Base-by-base conservation (phyloP, 306 rosid species). In the Trifolium repens region DNA sequence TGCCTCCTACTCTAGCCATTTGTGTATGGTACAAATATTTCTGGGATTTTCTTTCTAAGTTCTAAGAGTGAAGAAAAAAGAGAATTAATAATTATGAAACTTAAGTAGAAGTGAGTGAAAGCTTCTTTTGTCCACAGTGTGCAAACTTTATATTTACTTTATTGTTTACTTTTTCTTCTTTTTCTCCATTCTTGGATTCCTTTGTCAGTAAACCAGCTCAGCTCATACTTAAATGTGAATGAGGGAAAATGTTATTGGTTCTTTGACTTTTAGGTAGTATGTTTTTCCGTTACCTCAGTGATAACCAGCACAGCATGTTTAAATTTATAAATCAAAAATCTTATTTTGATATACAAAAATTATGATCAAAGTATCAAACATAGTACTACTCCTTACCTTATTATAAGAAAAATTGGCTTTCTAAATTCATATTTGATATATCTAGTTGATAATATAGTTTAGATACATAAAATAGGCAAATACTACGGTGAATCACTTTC, bases 1-100 rank as follows among this genome's bases (percentile, higher is more conserved):
- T 73, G 8, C 96, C 99, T 57, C 34, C 84, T 32, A 80, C 50
- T 79, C 81, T 88, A 24, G 74, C 90, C 99, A 94, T 94, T 80
- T 40, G 74, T 32, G 8, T 54, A 49, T 43, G 53, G 37, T 26
- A 60, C 54, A 72, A 37, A 17, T 54, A 54, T 8, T 58, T 63
- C 5, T 50, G 30, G 30, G 24, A 24, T 58, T 72, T 13, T 46
- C 65, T 60, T 65, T 22, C 24, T 22, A 74, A 74, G 67, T 63
- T 76, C 70, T 27, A 27, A 27, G 30, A 27, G 2, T 27, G 30
- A 27, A 27, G 30, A 2, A 27, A 27, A 27, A 27, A 27, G 30
- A 27, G 30, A 27, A 27, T 27, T 27, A 2, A 27, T 27, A 27
- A 27, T 27, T 27, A 27, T 27, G 30, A 27, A 27, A 27, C 30